Conservation (phyloP, 148 eudicot genomes). For the Simmondsia chinensis region DNA sequence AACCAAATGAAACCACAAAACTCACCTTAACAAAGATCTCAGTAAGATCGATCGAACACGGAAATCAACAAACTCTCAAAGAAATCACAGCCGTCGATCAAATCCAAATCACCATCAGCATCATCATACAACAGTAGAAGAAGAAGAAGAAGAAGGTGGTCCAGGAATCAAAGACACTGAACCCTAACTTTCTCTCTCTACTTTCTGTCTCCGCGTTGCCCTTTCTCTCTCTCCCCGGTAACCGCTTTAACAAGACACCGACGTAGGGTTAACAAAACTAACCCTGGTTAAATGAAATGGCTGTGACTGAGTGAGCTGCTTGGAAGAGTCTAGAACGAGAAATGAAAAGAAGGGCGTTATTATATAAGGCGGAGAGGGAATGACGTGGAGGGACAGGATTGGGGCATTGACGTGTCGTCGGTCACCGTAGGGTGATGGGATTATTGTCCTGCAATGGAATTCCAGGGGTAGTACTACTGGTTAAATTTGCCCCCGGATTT, state of each 20-base stretch:
- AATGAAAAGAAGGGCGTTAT: slow-evolving; percentile 5
- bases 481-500: no score
- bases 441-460: no score
- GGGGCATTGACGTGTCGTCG: slow-evolving; percentile 15
- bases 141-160: no score
- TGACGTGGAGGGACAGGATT: slow-evolving; percentile 2
- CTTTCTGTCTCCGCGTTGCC: neutral
- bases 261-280: slow-evolving; percentile 5
- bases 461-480: no score
- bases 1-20: no score
- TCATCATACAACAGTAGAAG: no score
- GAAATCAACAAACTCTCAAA: neutral
- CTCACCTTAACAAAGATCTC: no score
- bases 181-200: no score
- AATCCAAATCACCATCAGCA: no score
- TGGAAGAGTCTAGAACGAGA: slow-evolving; percentile 28
- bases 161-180: no score
- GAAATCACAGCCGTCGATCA: neutral
- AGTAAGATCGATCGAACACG: no score
- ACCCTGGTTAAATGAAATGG: slow-evolving; percentile 11
- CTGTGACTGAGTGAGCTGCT: neutral
- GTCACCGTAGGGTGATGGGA: no score
- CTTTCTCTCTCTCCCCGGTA: neutral
- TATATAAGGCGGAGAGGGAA: neutral
- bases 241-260: neutral